Percentiles rank a stretch among this genome's conserved stretches.
Conservation (phyloP, 371 early-diverging fungal genomes). For the Blakeslea trispora region DNA sequence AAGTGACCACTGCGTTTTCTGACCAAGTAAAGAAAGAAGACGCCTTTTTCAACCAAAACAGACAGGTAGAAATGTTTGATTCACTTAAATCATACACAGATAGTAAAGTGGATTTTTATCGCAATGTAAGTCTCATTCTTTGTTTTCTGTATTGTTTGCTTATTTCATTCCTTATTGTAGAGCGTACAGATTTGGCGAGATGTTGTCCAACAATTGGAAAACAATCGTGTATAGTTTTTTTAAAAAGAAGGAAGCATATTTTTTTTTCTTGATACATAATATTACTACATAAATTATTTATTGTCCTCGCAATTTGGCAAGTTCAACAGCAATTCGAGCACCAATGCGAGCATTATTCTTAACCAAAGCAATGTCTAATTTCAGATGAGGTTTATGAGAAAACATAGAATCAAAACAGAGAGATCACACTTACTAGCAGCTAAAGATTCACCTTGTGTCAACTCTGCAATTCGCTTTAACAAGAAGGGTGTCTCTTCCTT, state of each 20-base stretch:
- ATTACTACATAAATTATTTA: conserved; percentile 1
- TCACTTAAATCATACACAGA: conserved; percentile 71
- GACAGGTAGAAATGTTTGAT: conserved; percentile 80
- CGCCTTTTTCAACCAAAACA: conserved; percentile 72
- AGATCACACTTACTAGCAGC: conserved; percentile 64
- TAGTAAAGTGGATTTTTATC: conserved; percentile 79
- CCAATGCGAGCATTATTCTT: conserved; percentile 91
- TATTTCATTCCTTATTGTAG: conserved; percentile 22
- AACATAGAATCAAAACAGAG: neutral
- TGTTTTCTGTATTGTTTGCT: neutral
- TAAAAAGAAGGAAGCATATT: no score
- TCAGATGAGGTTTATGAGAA: neutral
- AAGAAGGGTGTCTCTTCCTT: conserved; percentile 92
- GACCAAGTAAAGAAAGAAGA: conserved; percentile 82
- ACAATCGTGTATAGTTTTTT: neutral
- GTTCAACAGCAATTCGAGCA: conserved; percentile 65
- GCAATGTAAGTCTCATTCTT: conserved; percentile 55
- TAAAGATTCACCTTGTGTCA: conserved; percentile 83
- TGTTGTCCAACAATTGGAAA: conserved; percentile 62
- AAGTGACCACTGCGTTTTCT: conserved; percentile 75
- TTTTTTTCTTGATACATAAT: no score
- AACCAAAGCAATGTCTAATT: conserved; percentile 80
- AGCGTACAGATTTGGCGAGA: conserved; percentile 67
- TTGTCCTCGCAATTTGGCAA: conserved; percentile 11
- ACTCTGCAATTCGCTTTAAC: conserved; percentile 74